Base-by-base conservation (phyloP, 768 basidiomycete genomes). In the Pisolithus orientalis region DNA sequence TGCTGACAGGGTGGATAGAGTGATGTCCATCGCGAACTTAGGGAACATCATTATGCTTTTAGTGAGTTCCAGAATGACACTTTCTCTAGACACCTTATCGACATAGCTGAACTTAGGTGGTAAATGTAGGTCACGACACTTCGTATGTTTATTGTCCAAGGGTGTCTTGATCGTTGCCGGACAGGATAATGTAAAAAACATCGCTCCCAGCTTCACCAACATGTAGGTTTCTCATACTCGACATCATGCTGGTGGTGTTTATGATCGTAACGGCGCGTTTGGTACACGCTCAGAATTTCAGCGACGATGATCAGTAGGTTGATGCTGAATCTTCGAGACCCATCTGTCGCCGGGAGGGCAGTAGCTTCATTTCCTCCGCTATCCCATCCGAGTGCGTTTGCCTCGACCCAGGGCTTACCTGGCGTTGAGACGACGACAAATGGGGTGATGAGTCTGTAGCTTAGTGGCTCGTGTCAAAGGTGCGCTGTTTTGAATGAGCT, bases 251-350 rank as follows among this genome's bases (percentile, higher is more conserved):
- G 13, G 45, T 28, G 28, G 6, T 9, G n/a, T 28, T 25, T 9
- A 21, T 49, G 6, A 31, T 27, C 34, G 32, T 39, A 16, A 25
- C 4, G 6, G 4, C 21, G 3, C 40, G 44, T 42, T 10, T 32
- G 28, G 24, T 14, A 17, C 11, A 6, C 29, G 10, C n/a, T 42
- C 17, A 62, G 58, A 34, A 9, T 62, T 17, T 58, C 50, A 10
- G 51, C 45, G 24, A 50, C 51, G 2, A 46, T 62, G 61, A 53
- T 58, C 10, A 56, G 54, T 21, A 51, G 62, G 27, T 27, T 62
- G 44, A 45, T 56, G 53, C 51, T 60, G 48, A 62, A 60, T n/a
- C 28, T 62, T 25, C 53, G 56, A 5, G 55, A 53, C 13, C 39
- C 48, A 14, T 1, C 11, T 29, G 38, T 47, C 4, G 17, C 40